Evolutionary conservation across 2,329 filamentous ascomycete species (phyloP).

Genomic region (Trichoderma atroviride): DNA sequence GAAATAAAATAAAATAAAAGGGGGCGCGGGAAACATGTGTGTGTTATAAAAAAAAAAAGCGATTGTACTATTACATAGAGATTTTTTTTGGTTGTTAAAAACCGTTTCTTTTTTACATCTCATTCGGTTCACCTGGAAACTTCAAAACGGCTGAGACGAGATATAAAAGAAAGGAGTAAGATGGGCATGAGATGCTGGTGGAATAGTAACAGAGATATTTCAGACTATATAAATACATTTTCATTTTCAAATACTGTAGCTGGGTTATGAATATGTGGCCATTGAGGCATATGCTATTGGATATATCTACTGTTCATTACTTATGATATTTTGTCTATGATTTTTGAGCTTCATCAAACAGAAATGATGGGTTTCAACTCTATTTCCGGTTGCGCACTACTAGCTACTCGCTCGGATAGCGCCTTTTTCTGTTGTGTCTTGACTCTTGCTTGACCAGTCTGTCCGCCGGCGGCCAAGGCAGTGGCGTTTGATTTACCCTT

Average conservation of each 20-base stretch:
- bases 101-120: slow-evolving; percentile 27
- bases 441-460: slow-evolving; percentile 46
- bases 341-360: slow-evolving; percentile 23
- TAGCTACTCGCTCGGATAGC: slow-evolving; percentile 41
- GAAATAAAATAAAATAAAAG: slow-evolving; percentile 59
- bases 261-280: neutral
- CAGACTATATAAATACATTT: neutral
- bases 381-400: slow-evolving; percentile 29
- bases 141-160: slow-evolving; percentile 6
- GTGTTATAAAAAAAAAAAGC: slow-evolving; percentile 32
- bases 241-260: neutral
- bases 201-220: neutral
- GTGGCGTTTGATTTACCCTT: slow-evolving; percentile 41
- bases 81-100: slow-evolving; percentile 40
- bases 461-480: slow-evolving; percentile 53
- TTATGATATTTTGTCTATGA: neutral
- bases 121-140: slow-evolving; percentile 13
- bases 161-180: neutral
- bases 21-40: slow-evolving; percentile 56
- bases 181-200: neutral
- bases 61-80: slow-evolving; percentile 45
- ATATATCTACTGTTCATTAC: neutral
- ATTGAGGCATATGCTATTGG: neutral
- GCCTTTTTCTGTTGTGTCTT: slow-evolving; percentile 39
- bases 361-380: slow-evolving; percentile 34